Evolutionary conservation across 108 stramenopile species (phyloP), one percentile per base, ranked within the genome.

Genomic region (Cyclotella cryptica): DNA sequence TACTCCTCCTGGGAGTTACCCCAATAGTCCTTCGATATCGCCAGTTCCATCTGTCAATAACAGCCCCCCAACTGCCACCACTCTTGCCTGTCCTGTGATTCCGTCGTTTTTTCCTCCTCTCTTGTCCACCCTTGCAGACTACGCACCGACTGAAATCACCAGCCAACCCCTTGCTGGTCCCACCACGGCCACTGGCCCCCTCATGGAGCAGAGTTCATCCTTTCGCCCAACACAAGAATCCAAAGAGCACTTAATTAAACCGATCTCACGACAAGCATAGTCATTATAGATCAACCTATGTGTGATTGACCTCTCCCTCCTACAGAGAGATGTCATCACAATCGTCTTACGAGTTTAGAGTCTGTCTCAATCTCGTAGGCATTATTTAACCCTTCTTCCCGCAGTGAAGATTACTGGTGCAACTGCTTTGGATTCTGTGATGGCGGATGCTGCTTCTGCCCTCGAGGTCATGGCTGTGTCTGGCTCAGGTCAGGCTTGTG

Each of bases 191-290:
- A 29, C 9, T 0, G 17, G 14, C 55, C n/a, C 47, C 41, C 21
- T 57, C 42, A 24, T 1, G 55, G 22, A 39, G 9, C 28, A 13
- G 41, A 35, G 24, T n/a, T 15, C 44, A 27, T 35, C 51, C 8
- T 69, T 18, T 27, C 55, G 51, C 65, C 60, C 67, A 45, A n/a
- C 26, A 18, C 19, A 64, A 40, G 69, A 81, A 49, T 75, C 80
- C 61, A 51, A 71, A 62, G 59, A 81, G 80, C 80, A 81, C 74
- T 71, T 81, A 81, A 81, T 49, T 49, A 49, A 44, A 47, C 72
- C 69, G 80, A 81, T 81, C 80, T 71, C 74, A 81, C 80, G 80
- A 81, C 80, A 74, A 75, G 80, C 80, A 81, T 81, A 81, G 80
- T 81, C 80, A 30, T 62, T 59, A 55, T 24, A 21, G 70, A 66